Evolutionary conservation across 257 asterid species (phyloP).

Genomic region (Lantana camara): DNA sequence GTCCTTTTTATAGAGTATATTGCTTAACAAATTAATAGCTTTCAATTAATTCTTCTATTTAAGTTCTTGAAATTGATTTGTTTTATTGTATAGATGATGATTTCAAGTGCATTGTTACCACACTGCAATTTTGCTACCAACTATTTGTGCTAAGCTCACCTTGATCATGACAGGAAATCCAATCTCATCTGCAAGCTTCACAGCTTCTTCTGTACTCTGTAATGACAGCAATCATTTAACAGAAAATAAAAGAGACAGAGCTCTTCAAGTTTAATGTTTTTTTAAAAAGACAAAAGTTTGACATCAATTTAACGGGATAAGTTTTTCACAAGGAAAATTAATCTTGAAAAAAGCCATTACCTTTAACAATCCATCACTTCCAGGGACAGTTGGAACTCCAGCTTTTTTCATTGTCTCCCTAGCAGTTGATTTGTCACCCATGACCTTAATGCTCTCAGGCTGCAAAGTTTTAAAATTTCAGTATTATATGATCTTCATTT

Average conservation of each 20-base stretch:
- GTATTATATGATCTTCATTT: no score
- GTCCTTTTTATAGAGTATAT: no score
- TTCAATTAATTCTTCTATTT: no score
- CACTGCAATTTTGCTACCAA: no score
- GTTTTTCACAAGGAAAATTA: conserved; percentile 14
- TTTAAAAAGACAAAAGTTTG: neutral
- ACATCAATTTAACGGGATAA: conserved; percentile 1
- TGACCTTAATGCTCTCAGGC: conserved; percentile 96
- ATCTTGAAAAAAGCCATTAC: conserved; percentile 38
- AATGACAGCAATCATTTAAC: conserved; percentile 25
- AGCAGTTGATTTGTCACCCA: conserved; percentile 99
- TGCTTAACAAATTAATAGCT: no score
- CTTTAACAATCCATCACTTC: conserved; percentile 91
- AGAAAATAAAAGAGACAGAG: neutral
- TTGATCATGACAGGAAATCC: conserved; percentile 99
- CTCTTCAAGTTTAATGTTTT: no score
- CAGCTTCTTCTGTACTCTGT: conserved; percentile 92
- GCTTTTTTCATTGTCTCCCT: conserved; percentile 99
- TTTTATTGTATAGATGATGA: no score
- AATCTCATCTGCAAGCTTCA: conserved; percentile 74
- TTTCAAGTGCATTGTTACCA: no score
- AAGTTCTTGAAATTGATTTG: no score
- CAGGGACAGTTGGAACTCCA: conserved; percentile 99
- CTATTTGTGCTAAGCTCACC: conserved; percentile 45
- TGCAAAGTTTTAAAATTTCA: conserved; percentile 41